Evolutionary conservation across 2,329 filamentous ascomycete genomes (phyloP).

Genomic region (Alternaria arbusti): DNA sequence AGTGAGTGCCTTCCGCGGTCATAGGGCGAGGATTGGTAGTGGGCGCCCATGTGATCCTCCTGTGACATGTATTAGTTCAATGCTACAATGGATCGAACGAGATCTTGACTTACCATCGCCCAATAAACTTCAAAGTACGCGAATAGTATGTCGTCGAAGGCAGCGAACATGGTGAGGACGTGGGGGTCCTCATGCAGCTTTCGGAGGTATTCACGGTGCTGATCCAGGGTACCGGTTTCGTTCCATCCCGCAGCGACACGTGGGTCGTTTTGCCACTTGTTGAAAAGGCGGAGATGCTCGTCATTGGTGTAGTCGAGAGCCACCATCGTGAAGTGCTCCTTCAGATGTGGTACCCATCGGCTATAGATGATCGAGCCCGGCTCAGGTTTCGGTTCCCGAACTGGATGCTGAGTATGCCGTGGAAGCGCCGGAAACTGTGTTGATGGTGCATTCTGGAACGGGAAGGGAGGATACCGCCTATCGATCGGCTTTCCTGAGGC

Average conservation of each 20-base stretch:
- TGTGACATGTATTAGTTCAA: conserved; percentile 34
- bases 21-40: conserved; percentile 62
- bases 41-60: conserved; percentile 67
- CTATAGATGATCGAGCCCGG: conserved; percentile 77
- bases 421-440: conserved; percentile 56
- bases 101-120: conserved; percentile 63
- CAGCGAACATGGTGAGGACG: conserved; percentile 71
- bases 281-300: conserved; percentile 73
- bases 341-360: conserved; percentile 76
- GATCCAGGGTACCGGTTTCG: conserved; percentile 75
- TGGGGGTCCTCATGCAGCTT: conserved; percentile 74
- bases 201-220: conserved; percentile 75
- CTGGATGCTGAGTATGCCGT: conserved; percentile 71
- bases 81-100: neutral
- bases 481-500: conserved; percentile 49
- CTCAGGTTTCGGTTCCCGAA: conserved; percentile 73
- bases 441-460: conserved; percentile 54
- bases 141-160: conserved; percentile 74
- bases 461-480: conserved; percentile 49
- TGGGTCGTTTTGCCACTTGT: conserved; percentile 83
- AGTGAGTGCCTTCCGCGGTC: conserved; percentile 67
- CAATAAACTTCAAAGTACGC: conserved; percentile 84
- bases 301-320: conserved; percentile 70
- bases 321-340: conserved; percentile 80
- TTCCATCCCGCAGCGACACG: conserved; percentile 83